Conservation (phyloP, 1,284 basidiomycete species). For the Trametes hirsuta region DNA sequence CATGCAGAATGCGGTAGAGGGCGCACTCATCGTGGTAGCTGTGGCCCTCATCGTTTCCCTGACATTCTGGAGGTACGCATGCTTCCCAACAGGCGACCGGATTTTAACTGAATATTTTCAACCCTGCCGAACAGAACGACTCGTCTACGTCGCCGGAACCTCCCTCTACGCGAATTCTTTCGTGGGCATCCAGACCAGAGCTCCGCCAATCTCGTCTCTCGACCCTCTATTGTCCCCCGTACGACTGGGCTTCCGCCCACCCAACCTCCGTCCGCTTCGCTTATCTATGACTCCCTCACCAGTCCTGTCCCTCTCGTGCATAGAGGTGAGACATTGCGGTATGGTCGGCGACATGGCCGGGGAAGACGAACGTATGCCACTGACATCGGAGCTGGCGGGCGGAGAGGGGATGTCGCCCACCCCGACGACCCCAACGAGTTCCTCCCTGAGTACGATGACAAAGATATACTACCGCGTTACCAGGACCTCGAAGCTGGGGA, state of each 20-base stretch:
- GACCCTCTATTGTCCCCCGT: constrained; percentile 20
- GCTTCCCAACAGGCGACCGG: background rate
- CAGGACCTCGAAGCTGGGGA: constrained; percentile 13
- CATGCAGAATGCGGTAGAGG: constrained; percentile 18
- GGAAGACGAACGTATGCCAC: constrained; percentile 15
- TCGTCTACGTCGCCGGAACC: constrained; percentile 13
- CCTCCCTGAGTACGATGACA: constrained; percentile 25
- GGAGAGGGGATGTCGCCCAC: constrained; percentile 17
- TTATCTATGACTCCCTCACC: constrained; percentile 17
- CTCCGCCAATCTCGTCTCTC: constrained; percentile 2
- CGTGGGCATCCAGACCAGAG: constrained; percentile 2
- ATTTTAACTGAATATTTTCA: background rate
- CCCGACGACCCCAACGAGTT: constrained; percentile 23
- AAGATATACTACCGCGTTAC: constrained; percentile 23
- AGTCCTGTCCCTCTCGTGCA: constrained; percentile 1
- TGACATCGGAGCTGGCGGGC: constrained; percentile 17
- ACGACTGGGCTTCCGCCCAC: constrained; percentile 21
- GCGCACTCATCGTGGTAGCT: constrained; percentile 19
- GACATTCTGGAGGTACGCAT: constrained; percentile 19
- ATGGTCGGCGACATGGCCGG: constrained; percentile 1
- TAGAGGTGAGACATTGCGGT: background rate
- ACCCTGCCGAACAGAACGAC: constrained; percentile 2
- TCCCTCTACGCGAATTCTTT: constrained; percentile 20
- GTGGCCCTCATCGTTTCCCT: constrained; percentile 9
- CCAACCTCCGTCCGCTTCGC: constrained; percentile 2